A percentile compares a stretch with the other conserved stretches of the same genome.
Evolutionary conservation across 73 alveolate genomes (phyloP).

Genomic region (Vitrella brassicaformis): DNA sequence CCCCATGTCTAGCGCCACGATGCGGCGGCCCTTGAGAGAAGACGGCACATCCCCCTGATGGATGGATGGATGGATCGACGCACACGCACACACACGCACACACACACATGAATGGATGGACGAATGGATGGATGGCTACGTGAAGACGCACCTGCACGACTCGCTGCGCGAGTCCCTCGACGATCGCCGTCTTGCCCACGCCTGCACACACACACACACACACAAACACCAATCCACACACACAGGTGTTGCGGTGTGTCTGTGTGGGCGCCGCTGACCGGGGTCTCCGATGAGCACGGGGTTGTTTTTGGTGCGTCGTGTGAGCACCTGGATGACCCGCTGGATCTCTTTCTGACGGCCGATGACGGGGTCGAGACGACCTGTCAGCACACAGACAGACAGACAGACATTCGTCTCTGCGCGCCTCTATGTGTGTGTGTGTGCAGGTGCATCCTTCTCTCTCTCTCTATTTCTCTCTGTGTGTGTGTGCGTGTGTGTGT

Average conservation of each 20-base stretch:
- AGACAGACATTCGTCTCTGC: no score
- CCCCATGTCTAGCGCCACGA: background rate
- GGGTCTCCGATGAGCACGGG: background rate
- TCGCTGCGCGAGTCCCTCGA: constrained; percentile 32
- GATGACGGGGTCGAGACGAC: background rate
- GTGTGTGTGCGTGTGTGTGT: no score
- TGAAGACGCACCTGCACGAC: constrained; percentile 6
- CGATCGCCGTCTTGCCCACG: constrained; percentile 9
- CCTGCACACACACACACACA: no score
- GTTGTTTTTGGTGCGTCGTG: background rate
- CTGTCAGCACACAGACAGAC: background rate
- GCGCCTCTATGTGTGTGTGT: no score
- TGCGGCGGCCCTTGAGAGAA: background rate
- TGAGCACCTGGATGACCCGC: background rate
- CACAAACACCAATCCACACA: background rate
- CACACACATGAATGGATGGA: background rate
- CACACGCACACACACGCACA: background rate
- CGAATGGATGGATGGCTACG: background rate
- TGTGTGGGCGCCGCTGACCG: no score
- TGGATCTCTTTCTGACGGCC: background rate
- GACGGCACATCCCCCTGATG: background rate
- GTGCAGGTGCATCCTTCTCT: no score
- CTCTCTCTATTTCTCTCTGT: no score
- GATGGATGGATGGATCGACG: background rate
- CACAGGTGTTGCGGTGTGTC: background rate